Base-by-base conservation (phyloP, 1,139 yeast species). In the Tardiomyces depauwii region DNA sequence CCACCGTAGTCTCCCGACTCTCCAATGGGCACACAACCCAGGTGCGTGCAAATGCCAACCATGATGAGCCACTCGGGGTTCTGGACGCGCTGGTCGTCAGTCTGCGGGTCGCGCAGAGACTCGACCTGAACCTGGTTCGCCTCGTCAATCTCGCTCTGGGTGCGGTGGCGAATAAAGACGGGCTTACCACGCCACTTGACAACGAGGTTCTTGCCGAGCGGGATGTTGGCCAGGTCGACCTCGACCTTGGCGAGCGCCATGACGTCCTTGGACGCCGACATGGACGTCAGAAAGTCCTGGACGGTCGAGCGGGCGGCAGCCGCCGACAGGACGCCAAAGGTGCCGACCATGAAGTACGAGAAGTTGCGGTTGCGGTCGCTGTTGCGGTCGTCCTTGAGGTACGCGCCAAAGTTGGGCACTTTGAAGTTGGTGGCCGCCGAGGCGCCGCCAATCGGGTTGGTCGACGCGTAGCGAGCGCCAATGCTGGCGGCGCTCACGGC, bases 111-210 rank as follows among this genome's bases (percentile, higher is more conserved):
- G 73, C 97, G 86, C 67, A 93, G 79, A 42, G 76, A 47, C 39
- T 78, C 60, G 53, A 91, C 66, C 59, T 89, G 91, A 52, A 87
- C 83, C 32, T 69, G 63, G 70, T 88, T 85, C 55, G 99, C 99
- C 74, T 93, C 98, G 47, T 79, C 87, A 61, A 93, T 89, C 74
- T 93, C 99, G 51, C 76, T 79, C 45, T 79, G 72, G 45, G 98
- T 89, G 80, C 99, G 86, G 78, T 93, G 99, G 79, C 99, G 91
- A 69, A 93, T 88, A 73, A 93, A 93, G 56, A 93, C 96, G 56
- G 98, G 98, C 77, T 91, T 93, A 74, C 98, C 98, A 75, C 93
- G 96, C 98, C 98, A 93, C 73, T 93, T 93, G 61, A 93, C 94
- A 65, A 91, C 87, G 57, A 91, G 94, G 71, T 93, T 93, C 76